Evolutionary conservation across 2,329 filamentous ascomycete genomes (phyloP), one percentile per base, ranked within the genome.

Genomic region (Coccinonectria pachysandricola): DNA sequence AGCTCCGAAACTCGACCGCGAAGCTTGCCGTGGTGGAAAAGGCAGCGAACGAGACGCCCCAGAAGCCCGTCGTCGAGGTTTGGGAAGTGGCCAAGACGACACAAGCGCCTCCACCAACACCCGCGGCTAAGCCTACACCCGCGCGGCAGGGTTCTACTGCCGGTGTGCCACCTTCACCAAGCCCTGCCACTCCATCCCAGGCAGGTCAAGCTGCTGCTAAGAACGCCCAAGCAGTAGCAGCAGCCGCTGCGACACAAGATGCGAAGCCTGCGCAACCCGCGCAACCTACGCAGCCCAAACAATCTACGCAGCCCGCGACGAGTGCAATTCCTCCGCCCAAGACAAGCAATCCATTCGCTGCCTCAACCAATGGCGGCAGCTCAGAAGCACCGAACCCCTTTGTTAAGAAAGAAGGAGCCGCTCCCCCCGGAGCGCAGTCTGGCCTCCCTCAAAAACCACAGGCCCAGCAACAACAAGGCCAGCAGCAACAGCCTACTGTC

Each of bases 31-130:
- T 91, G 2, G 81, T 96, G 4, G 71, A 86, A 46, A 81, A 75
- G 23, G 87, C 88, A 8, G 85, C 80, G 1, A 68, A 67, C n/a
- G 80, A 93, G 24, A 95, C 87, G 1, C 88, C 88, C 0, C 68
- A 88, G 43, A 77, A 75, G 49, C 74, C 86, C 1, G 85, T 96
- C 4, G 71, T 63, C 7, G 86, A 95, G 53, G 87, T 95, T 1
- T 95, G 84, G 82, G 75, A 79, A 37, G 60, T 82, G 28, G 86
- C 80, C 0, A 87, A 88, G 55, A 63, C 27, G 12, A 46, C 55
- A 12, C 49, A 52, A 20, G 40, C 51, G 10, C 40, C 47, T n/a
- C 45, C 48, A 4, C 36, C 45, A 11, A 34, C 40, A 5, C 34
- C 45, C 14, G 27, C 29, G 8, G 43, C 22, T 22, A 48, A 47